These are phyloP conservation scores for Apostasia shenzhenica DNA, from an alignment of 106 monocot species.

Conservation along the genomic window DNA sequence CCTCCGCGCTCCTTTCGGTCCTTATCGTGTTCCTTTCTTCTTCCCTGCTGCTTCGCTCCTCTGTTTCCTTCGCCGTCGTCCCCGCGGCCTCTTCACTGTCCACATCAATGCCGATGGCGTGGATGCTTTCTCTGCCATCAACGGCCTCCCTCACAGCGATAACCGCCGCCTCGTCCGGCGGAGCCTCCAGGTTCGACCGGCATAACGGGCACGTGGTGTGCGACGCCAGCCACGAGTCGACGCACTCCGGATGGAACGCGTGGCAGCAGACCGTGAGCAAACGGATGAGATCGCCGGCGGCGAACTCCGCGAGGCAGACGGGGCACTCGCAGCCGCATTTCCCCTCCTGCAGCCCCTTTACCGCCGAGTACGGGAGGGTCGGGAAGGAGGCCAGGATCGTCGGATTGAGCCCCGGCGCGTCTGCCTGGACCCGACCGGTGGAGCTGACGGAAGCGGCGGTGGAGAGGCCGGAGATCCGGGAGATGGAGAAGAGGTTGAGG, in stretches of 20 bases:
- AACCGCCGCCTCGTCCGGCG: constrained; percentile 20
- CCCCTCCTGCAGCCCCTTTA: constrained; percentile 11
- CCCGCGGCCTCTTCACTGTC: too few species aligned
- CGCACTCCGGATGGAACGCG: constrained; percentile 38
- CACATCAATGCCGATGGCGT: neutral
- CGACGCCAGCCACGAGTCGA: constrained; percentile 35
- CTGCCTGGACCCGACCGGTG: neutral
- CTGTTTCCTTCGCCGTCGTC: too few species aligned
- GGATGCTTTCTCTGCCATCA: neutral
- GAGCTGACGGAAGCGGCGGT: neutral
- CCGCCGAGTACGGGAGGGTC: constrained; percentile 25
- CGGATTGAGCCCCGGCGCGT: constrained; percentile 26
- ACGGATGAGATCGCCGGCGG: constrained; percentile 23
- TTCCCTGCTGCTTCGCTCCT: too few species aligned
- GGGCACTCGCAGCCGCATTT: constrained; percentile 23
- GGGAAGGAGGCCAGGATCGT: constrained; percentile 35
- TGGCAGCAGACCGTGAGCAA: constrained; percentile 43
- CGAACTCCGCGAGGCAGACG: constrained; percentile 42
- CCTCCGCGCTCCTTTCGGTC: too few species aligned
- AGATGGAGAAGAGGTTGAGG: constrained; percentile 18
- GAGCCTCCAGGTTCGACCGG: constrained; percentile 23
- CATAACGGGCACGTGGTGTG: constrained; percentile 44
- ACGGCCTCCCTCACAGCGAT: neutral
- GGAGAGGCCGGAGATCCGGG: neutral
- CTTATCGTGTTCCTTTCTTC: too few species aligned